Evolutionary conservation across 495 filamentous ascomycete species (phyloP), one percentile per base, ranked within the genome.

Genomic region (Tuber umbilicatum): DNA sequence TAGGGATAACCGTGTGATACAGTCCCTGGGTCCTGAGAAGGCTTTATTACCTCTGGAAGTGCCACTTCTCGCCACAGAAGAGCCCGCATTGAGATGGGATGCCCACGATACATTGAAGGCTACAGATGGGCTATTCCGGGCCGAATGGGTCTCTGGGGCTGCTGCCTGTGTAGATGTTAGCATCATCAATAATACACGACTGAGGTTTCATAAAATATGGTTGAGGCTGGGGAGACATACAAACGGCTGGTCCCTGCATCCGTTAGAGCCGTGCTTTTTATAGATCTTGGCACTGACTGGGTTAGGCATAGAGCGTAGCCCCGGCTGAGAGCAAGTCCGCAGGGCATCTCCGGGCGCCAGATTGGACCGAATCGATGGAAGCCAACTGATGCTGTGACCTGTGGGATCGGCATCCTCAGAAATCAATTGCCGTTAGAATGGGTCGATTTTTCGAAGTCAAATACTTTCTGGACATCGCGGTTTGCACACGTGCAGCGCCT

Each of bases 91-190:
- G 50, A 84, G 82, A 81, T 71, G 80, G 83, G 70, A 77, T 55
- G 74, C 79, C 70, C 47, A 75, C 77, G 40, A 87, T 71, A 84
- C 79, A 21, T 79, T 89, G 60, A 83, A 83, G 64, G 72, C 89
- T 67, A 88, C 87, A 16, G 87, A 87, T 60, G 87, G 86, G 37
- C 78, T 88, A 70, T 87, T 89, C 80, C 83, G 87, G 7, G 88
- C 88, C 68, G 87, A 88, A 50, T 88, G 86, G 88, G 86, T 89
- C 73, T 87, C 86, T 40, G 87, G 88, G 47, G 87, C 87, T 37
- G 85, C 79, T 50, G 83, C 89, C 38, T 88, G 87, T 73, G 85
- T 87, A 21, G 87, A 88, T 71, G 85, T 88, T 38, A 86, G 86
- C 69, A 83, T 88, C 45, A 81, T 82, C 39, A 88, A 88, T 70